Evolutionary conservation across 1,284 basidiomycete species (phyloP), one percentile per base, ranked within the genome.

Genomic region (Cystobasidiaceae sp.): DNA sequence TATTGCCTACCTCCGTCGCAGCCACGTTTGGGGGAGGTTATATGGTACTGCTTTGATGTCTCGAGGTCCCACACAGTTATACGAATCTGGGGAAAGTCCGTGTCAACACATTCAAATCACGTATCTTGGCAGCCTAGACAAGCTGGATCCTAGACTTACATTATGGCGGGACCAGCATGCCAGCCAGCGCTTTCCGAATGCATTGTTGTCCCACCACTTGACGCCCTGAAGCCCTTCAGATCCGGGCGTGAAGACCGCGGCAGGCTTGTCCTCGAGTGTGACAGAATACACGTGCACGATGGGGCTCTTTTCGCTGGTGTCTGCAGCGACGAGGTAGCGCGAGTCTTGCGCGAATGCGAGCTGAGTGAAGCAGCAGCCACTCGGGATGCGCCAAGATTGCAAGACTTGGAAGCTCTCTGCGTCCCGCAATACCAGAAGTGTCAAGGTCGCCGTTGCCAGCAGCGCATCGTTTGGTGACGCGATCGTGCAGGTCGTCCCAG

Each of bases 1-100:
- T 8, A 3, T 17, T 37, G 46, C 68, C 19, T 0, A 67, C 69
- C 69, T 28, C 30, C 23, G 1, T 65, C 43, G 17, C 34, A 43
- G 5, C 58, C 45, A n/a, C 46, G 34, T 28, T 72, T 72, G 1
- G 71, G 71, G 8, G 57, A 52, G 7, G 60, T 58, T 43, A 72
- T 71, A 27, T 69, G 67, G 1, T 67, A 34, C 5, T 62, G 52
- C 0, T 44, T 45, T 5, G 46, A 19, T 0, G 68, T 57, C 2
- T 57, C 21, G 11, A 72, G 28, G n/a, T 58, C 57, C 45, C 67
- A 69, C 11, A 73, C 33, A 1, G 71, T 69, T 3, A 72, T 30
- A 0, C 71, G 63, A 2, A 73, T 59, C 71, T 71, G 57, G 27
- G 32, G 23, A 11, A 30, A 13, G 6, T 9, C 21, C 21, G 3